Evolutionary conservation across 495 filamentous ascomycete genomes (phyloP), one percentile per base, ranked within the genome.

Genomic region (Aspergillus diversus): DNA sequence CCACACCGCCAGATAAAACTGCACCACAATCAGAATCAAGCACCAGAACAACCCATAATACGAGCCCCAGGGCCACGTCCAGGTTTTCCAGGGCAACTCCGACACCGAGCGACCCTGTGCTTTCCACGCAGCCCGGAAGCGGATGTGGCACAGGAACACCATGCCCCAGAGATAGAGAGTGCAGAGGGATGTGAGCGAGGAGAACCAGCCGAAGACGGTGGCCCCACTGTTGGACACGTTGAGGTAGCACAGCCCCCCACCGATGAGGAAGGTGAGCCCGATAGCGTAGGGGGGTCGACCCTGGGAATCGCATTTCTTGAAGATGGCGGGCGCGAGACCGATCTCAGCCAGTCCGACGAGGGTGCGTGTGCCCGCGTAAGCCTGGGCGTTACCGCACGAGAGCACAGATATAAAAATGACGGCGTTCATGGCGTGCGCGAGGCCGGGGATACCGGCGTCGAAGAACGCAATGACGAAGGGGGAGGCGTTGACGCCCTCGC

Each of bases 371-470:
- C 73, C 74, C 31, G 73, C 74, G 66, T 72, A 78, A 61, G 71
- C 73, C 62, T 75, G 74, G 4, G 73, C 75, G 69, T 96, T 96
- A 53, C 85, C 90, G 0, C 87, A 84, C 5, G 88, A 90, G 66
- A 84, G 83, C 6, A 87, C 88, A 1, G 87, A 84, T 55, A 83
- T 87, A 49, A 92, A 75, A 53, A 92, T 85, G 39, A 88, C 84
- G 7, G 86, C 91, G 73, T 94, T 96, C 75, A 96, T 88, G 59
- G 92, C 86, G 50, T 86, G 84, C 4, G 87, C 88, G 9, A 93
- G 80, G n/a, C 80, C 83, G n/a, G 72, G 78, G 65, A 94, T 87
- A 12, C 85, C 80, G 3, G 89, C 87, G 31, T 84, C 74, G 72
- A 74, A 74, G 60, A 87, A 84, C 5, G 81, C 85, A 63, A 88